Evolutionary conservation across 345 rosid genomes (phyloP), one percentile per base, ranked within the genome.

Genomic region (Ricinus communis): DNA sequence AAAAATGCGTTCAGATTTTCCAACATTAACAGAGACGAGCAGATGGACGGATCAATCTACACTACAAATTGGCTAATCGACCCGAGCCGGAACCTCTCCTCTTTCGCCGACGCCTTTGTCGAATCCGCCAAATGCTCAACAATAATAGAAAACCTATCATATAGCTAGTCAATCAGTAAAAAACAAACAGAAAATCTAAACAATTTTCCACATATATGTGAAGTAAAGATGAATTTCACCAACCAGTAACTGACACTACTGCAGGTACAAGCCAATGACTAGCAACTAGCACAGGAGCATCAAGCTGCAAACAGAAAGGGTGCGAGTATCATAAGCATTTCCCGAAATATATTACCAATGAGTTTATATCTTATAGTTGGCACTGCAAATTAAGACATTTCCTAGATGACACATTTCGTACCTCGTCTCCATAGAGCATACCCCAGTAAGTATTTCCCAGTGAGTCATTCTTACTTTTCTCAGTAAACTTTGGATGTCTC

Each of bases 191-290:
- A 52, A 74, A 12, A 52, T 52, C 4, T 31, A 25, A 31, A 47
- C 53, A 21, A 15, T 5, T 22, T 52, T 18, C 15, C 45, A 13
- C 22, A 28, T 8, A 33, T 13, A 40, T 8, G 27, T 24, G 11
- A 19, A 52, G 5, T 53, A 50, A 16, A 50, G 19, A 61, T 64
- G 8, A 18, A n/a, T 54, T 14, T 78, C 57, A 79, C 85, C 67
- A 73, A 94, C 97, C 98, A 45, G 86, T 74, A 57, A 87, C 73
- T 46, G 85, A 87, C 65, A 89, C 83, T 22, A 84, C 85, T 11
- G 87, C 91, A 65, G 90, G 97, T 73, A 89, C 78, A 63, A 91
- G 84, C 99, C 97, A 88, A 40, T 84, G 92, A 76, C 88, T 88
- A 50, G 88, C 83, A 72, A 84, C 84, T 36, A 86, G 88, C 64